Percentiles rank a stretch among this genome's conserved stretches.
phyloP scores from a whole-genome alignment of 1,284 basidiomycete genomes.

The Melampsora abietis-canadensis region DNA sequence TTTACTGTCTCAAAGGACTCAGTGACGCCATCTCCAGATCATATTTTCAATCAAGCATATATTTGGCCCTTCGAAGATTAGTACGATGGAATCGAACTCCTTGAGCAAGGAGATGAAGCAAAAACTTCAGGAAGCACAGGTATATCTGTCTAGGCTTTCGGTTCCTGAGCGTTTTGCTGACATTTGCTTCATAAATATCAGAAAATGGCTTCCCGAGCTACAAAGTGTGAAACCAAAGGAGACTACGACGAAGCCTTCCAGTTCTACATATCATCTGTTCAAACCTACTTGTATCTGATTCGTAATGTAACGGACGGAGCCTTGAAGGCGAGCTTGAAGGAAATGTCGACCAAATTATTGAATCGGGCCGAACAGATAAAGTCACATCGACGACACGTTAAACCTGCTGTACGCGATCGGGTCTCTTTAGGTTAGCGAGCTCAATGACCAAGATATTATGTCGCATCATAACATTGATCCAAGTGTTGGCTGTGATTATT shows the following conservation, averaged over 20 bases:
- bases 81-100: too few species aligned
- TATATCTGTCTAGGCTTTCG: too few species aligned
- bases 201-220: conserved; percentile 29
- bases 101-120: too few species aligned
- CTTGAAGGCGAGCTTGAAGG: conserved; percentile 23
- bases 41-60: too few species aligned
- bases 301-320: conserved; percentile 6
- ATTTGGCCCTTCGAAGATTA: too few species aligned
- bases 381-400: conserved; percentile 15
- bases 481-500: too few species aligned
- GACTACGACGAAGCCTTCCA: conserved; percentile 34
- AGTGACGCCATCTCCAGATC: too few species aligned
- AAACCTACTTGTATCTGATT: conserved; percentile 33
- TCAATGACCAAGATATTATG: not conserved
- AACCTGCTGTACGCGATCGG: conserved; percentile 20
- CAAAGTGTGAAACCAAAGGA: conserved; percentile 28
- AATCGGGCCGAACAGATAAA: conserved; percentile 39
- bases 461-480: too few species aligned
- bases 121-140: too few species aligned
- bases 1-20: too few species aligned
- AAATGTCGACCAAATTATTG: conserved; percentile 30
- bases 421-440: conserved; percentile 12
- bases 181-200: not conserved
- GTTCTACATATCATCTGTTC: conserved; percentile 23
- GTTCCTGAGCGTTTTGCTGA: too few species aligned